Conservation (phyloP, 1,284 basidiomycete genomes). For the Cerioporus squamosus region DNA sequence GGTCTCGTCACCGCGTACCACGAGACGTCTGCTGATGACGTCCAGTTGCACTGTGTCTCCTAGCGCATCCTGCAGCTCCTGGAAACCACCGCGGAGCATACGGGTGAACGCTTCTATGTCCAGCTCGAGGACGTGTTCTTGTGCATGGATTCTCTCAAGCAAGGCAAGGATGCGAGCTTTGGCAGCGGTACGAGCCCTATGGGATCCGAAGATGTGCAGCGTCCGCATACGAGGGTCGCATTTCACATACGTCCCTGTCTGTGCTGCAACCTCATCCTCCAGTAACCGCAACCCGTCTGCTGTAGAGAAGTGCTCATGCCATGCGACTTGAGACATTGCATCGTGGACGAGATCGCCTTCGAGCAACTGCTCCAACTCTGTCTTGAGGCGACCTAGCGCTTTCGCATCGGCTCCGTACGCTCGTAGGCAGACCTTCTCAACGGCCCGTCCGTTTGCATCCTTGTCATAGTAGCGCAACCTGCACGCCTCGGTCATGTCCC, state of each 20-base stretch:
- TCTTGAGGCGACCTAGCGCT: constrained; percentile 40
- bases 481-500: constrained; percentile 29
- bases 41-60: constrained; percentile 47
- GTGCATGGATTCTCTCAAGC: constrained; percentile 37
- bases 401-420: constrained; percentile 41
- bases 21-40: constrained; percentile 37
- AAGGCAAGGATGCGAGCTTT: constrained; percentile 26
- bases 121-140: constrained; percentile 40
- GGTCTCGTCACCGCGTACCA: constrained; percentile 41
- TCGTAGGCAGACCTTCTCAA: constrained; percentile 40
- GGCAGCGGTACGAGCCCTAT: constrained; percentile 34
- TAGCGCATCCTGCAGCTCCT: constrained; percentile 38
- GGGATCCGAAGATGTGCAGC: constrained; percentile 44
- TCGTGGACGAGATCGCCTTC: constrained; percentile 41
- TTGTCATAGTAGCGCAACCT: constrained; percentile 40
- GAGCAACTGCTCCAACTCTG: constrained; percentile 40
- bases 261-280: constrained; percentile 36
- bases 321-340: constrained; percentile 38
- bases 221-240: constrained; percentile 42
- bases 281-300: constrained; percentile 41
- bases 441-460: constrained; percentile 21
- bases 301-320: constrained; percentile 52
- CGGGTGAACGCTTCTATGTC: constrained; percentile 36
- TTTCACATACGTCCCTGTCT: constrained; percentile 40
- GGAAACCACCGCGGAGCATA: constrained; percentile 43